Evolutionary conservation across 352 stramenopile genomes (phyloP).

Genomic region (Ophiocytium majus): DNA sequence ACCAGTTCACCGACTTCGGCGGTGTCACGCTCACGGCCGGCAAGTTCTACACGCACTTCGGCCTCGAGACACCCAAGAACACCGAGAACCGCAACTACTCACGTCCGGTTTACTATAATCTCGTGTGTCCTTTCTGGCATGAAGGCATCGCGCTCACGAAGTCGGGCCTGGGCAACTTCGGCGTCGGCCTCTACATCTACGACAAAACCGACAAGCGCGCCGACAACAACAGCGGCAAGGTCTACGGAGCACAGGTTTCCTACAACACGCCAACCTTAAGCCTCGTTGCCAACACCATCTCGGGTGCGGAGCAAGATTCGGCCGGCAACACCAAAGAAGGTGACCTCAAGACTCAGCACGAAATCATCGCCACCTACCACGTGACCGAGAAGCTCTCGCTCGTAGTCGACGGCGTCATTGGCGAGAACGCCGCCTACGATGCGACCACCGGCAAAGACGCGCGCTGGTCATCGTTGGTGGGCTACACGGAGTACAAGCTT

Average conservation of each 20-base stretch:
- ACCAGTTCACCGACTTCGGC: not conserved
- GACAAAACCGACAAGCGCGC: not conserved
- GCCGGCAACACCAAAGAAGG: not conserved
- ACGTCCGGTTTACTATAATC: not conserved
- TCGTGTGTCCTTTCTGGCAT: conserved; percentile 13
- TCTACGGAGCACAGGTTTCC: not conserved
- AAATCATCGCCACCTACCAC: conserved; percentile 1
- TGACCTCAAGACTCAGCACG: not conserved
- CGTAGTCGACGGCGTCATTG: not conserved
- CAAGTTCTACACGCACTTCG: conserved; percentile 12
- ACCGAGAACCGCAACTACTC: not conserved
- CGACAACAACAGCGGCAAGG: not conserved
- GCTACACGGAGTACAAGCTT: not conserved
- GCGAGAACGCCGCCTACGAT: not conserved
- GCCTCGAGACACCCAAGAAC: not conserved
- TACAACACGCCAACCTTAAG: not conserved
- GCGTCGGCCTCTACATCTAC: not conserved
- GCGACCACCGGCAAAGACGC: not conserved
- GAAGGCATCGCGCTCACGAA: conserved; percentile 1
- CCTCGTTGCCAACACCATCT: not conserved
- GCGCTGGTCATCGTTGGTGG: not conserved
- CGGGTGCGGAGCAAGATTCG: not conserved
- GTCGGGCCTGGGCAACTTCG: not conserved
- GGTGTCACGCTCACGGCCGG: not conserved
- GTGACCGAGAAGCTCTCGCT: not conserved